phyloP scores from a whole-genome alignment of 768 basidiomycete species.

The Auricularia sp. region DNA sequence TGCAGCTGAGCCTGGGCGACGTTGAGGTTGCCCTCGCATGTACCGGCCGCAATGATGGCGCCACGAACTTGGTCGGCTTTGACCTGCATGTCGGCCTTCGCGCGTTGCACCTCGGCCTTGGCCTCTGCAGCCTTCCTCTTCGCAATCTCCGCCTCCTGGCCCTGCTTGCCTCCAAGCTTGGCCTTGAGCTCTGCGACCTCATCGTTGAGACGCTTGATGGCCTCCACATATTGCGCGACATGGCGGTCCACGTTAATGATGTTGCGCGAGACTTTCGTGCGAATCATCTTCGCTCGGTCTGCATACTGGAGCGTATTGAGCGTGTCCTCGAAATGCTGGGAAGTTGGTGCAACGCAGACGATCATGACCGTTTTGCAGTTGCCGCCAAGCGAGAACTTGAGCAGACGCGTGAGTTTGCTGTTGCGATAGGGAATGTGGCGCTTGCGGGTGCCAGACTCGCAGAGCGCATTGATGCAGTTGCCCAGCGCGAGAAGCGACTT shows the following conservation, averaged over 20 bases:
- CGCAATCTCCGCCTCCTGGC: conserved; percentile 50
- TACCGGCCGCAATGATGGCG: conserved; percentile 67
- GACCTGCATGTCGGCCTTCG: conserved; percentile 59
- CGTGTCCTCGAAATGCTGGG: conserved; percentile 94
- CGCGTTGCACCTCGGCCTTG: conserved; percentile 59
- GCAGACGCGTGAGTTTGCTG: conserved; percentile 92
- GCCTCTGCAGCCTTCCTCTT: conserved; percentile 65
- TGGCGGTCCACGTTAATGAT: conserved; percentile 91
- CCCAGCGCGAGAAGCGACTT: conserved; percentile 94
- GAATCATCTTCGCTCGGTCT: conserved; percentile 95
- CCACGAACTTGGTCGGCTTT: conserved; percentile 64
- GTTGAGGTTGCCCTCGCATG: conserved; percentile 58
- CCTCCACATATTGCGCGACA: conserved; percentile 90
- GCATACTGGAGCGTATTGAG: conserved; percentile 97
- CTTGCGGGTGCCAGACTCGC: conserved; percentile 79
- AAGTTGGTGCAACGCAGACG: conserved; percentile 92
- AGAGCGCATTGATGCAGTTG: conserved; percentile 97
- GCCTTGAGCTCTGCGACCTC: conserved; percentile 82
- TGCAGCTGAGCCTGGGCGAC: conserved; percentile 62
- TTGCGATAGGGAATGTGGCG: conserved; percentile 96
- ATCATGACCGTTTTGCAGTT: conserved; percentile 99
- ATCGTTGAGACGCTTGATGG: conserved; percentile 77
- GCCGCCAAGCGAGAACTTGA: conserved; percentile 96
- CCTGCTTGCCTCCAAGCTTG: conserved; percentile 65
- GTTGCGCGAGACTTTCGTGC: conserved; percentile 92